Base-by-base conservation (phyloP, 2,329 filamentous ascomycete genomes). In the Calonectria pteridis region DNA sequence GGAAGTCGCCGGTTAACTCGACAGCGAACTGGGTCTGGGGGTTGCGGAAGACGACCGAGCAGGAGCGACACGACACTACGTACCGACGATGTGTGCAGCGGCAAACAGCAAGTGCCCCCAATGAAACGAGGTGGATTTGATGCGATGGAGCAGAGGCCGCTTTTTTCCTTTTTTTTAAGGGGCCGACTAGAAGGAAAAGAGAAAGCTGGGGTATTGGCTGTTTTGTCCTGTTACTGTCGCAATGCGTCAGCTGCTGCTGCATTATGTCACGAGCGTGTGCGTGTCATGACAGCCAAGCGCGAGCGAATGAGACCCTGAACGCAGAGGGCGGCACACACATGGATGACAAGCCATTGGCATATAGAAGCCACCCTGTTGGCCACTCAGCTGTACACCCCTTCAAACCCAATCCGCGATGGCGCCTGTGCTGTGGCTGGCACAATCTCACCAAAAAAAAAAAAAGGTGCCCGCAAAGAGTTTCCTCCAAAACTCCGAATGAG, bases 51-150 rank as follows among this genome's bases (percentile, higher is more conserved):
- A 77, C 77, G 78, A 76, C 78, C 78, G 78, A 79, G 77, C 76
- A 75, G 73, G 76, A 78, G 73, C 40, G 65, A 59, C 35, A 37
- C 67, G 55, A 63, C 18, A 33, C 65, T 55, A 67, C 33, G 65
- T 67, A 67, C 63, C 49, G 62, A 66, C 46, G 46, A 71, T 59
- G 55, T 59, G 63, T 71, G 75, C 73, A 76, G 78, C 78, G 71
- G 73, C 73, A 73, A 78, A 76, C 62, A 62, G 62, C 67, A 29
- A 71, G 73, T 69, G 69, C 76, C 77, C 77, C 78, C 78, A 79
- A 79, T 79, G 69, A 77, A 73, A 80, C 72, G 77, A 73, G 67
- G 77, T 76, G 75, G 73, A 80, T 79, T 79, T 80, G 78, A 79
- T 79, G 77, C 67, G 76, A 71, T 62, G 65, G 68, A 72, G 65